Conservation (phyloP, 1,139 yeast species). For the Diutina siamensis region DNA sequence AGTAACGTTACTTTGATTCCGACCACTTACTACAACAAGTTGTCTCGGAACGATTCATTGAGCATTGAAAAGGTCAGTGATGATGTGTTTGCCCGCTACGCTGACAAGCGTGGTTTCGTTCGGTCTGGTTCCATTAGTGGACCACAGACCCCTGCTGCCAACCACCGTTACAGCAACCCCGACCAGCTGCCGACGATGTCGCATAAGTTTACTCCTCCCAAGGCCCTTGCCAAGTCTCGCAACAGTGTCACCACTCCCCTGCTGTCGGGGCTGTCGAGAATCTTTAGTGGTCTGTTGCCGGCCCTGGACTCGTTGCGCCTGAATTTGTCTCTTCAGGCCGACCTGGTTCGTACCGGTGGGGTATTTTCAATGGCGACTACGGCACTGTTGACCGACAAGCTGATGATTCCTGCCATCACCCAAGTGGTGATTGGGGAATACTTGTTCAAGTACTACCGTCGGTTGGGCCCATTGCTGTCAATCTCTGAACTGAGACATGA, state of each 20-base stretch:
- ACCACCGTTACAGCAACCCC: background rate
- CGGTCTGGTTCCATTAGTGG: constrained; percentile 7
- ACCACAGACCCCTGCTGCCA: background rate
- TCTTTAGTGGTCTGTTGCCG: background rate
- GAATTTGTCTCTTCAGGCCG: background rate
- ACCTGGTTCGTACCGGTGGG: background rate
- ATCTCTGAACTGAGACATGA: constrained; percentile 78
- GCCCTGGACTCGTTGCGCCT: constrained; percentile 4
- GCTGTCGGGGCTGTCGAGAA: background rate
- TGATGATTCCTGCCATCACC: constrained; percentile 79
- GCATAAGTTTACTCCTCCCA: background rate
- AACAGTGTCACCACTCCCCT: background rate
- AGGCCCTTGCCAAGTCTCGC: background rate
- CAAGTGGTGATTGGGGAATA: constrained; percentile 93
- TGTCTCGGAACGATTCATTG: constrained; percentile 32
- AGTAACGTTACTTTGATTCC: constrained; percentile 54
- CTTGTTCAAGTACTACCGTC: constrained; percentile 74
- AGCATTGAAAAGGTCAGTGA: constrained; percentile 35
- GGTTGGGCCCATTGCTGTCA: constrained; percentile 62
- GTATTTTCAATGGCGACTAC: constrained; percentile 53
- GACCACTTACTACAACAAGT: constrained; percentile 47
- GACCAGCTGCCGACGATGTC: background rate
- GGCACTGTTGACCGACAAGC: constrained; percentile 58
- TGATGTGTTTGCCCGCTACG: constrained; percentile 33
- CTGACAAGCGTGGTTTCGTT: constrained; percentile 36